These are phyloP conservation scores for Ustilago nuda DNA, from an alignment of 1,284 basidiomycete species.

Conservation along the genomic window DNA sequence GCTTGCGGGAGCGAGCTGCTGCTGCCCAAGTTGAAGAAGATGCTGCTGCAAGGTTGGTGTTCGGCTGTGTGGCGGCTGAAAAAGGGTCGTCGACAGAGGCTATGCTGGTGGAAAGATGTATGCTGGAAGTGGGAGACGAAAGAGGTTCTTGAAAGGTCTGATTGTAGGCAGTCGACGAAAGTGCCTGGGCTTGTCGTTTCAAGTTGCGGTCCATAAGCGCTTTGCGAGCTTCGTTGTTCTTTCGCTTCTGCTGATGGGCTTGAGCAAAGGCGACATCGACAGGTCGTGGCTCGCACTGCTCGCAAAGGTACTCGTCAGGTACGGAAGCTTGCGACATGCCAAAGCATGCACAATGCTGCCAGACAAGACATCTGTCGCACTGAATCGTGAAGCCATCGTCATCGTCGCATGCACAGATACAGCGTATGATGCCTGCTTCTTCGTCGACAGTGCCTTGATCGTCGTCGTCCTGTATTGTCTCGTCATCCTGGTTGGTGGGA, in stretches of 20 bases:
- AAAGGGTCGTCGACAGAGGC: slow-evolving; percentile 6
- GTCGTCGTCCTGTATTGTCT: slow-evolving; percentile 47
- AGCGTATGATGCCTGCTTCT: slow-evolving; percentile 69
- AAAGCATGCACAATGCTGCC: slow-evolving; percentile 92
- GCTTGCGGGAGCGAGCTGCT: slow-evolving; percentile 44
- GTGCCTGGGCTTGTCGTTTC: slow-evolving; percentile 42
- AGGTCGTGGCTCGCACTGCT: slow-evolving; percentile 68
- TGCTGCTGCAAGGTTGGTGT: neutral
- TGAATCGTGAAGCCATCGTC: slow-evolving; percentile 94
- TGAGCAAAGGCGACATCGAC: slow-evolving; percentile 64
- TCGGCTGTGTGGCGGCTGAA: neutral
- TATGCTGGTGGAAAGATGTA: slow-evolving; percentile 10
- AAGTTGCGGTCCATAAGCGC: slow-evolving; percentile 52
- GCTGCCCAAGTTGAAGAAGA: slow-evolving; percentile 4
- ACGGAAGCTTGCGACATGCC: slow-evolving; percentile 73
- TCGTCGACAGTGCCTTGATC: slow-evolving; percentile 62
- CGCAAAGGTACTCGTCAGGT: slow-evolving; percentile 75
- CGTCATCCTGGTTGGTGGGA: slow-evolving; percentile 28
- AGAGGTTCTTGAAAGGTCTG: slow-evolving; percentile 22
- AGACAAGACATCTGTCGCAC: slow-evolving; percentile 86
- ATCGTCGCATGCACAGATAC: slow-evolving; percentile 78
- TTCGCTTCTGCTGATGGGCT: slow-evolving; percentile 60
- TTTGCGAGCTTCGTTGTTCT: slow-evolving; percentile 64
- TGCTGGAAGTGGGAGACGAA: slow-evolving; percentile 25
- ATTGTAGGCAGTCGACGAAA: slow-evolving; percentile 29